A percentile compares a stretch with the other conserved stretches of the same genome.
phyloP scores from a whole-genome alignment of 192 early-diverging fungal species.

The Lobosporangium transversale region DNA sequence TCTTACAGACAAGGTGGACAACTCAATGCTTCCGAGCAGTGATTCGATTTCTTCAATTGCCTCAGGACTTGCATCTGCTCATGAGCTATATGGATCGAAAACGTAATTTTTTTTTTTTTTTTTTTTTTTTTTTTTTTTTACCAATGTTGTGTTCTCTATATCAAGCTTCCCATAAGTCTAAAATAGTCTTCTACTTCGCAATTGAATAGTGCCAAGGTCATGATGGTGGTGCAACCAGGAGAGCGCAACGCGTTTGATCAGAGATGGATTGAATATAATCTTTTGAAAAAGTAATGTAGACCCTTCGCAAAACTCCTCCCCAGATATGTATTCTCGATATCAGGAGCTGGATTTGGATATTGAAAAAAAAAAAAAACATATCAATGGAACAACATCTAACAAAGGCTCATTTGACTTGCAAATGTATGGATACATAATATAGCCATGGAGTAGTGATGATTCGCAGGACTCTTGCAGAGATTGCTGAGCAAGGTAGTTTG shows the following conservation, averaged over 20 bases:
- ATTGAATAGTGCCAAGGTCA: conserved; percentile 68
- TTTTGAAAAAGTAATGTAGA: conserved; percentile 63
- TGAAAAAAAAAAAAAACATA: background rate
- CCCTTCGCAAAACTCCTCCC: background rate
- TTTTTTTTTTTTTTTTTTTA: no score
- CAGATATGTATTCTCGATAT: no score
- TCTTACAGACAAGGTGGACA: conserved; percentile 51
- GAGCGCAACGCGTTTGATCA: conserved; percentile 97
- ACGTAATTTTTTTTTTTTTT: conserved; percentile 51
- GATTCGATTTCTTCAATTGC: conserved; percentile 75
- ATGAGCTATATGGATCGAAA: conserved; percentile 68
- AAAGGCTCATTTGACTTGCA: background rate
- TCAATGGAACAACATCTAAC: no score
- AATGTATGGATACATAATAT: background rate
- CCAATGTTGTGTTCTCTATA: no score
- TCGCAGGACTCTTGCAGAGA: conserved; percentile 74
- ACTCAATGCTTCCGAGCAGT: conserved; percentile 70
- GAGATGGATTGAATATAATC: conserved; percentile 82
- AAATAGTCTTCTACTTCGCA: background rate
- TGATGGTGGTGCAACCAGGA: conserved; percentile 92
- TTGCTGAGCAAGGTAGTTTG: conserved; percentile 68
- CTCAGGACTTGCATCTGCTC: conserved; percentile 78
- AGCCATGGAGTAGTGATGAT: conserved; percentile 72
- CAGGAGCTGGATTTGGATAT: background rate
- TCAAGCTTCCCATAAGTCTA: no score